Base-by-base conservation (phyloP, 495 filamentous ascomycete species). In the Tuber aestivum region DNA sequence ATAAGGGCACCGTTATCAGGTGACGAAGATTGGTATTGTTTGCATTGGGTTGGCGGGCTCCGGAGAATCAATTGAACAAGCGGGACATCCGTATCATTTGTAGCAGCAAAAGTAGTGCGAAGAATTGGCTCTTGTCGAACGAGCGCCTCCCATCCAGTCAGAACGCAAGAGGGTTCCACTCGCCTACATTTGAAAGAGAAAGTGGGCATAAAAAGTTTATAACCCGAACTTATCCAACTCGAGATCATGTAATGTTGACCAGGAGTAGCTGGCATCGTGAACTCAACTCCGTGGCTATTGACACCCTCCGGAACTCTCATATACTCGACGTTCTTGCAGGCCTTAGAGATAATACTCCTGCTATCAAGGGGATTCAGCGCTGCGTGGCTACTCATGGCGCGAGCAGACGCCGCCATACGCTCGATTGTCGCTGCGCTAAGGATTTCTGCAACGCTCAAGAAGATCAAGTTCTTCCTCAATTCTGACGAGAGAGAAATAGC, bases 241-340 rank as follows among this genome's bases (percentile, higher is more conserved):
- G 86, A 88, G 18, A 94, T 85, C 87, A 92, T 91, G 78, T 91
- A 91, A 5, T 89, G 83, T 81, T 94, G 92, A 75, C 92, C 92
- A 1, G 91, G 83, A 14, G 91, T 87, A n/a, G 89, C 91, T 0
- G 91, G 92, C 0, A 90, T 79, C 4, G 91, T 75, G 7, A 79
- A 81, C 74, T 93, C 90, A 42, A 91, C 82, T 5, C 85, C 78
- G 3, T 84, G 80, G 20, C 76, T 69, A 1, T 83, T 72, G 7
- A 90, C 72, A 12, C 82, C 83, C 4, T 74, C 37, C 2, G 88
- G 70, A 1, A 86, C 42, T 12, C 72, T 75, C 3, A 74, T 48
- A 10, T 85, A 75, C 35, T 86, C 78, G 21, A 88, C 72, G 3
- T 79, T 65, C 10, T 80, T 71, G 0, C 89, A 69, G 37, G 84